Conservation (phyloP, 2,329 filamentous ascomycete genomes). For the Leptographium galeiforme region DNA sequence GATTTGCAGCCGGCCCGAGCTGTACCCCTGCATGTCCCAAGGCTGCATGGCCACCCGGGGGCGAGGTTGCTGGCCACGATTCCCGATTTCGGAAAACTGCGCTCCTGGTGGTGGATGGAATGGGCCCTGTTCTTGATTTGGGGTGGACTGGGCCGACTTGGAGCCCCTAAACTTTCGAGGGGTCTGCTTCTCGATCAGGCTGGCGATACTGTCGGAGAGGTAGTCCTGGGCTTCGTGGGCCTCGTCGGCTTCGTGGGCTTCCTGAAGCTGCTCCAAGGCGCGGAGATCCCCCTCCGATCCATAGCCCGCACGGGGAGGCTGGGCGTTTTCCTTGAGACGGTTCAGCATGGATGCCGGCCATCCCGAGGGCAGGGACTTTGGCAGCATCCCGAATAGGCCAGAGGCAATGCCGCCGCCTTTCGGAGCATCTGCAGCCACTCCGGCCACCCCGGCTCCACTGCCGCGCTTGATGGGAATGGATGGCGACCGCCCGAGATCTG, state of each 20-base stretch:
- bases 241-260: not conserved
- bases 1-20: slow-evolving; percentile 12
- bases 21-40: slow-evolving; percentile 15
- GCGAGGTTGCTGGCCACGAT: not conserved
- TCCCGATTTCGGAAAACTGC: too few species aligned
- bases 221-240: not conserved
- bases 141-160: slow-evolving; percentile 21
- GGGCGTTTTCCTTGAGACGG: slow-evolving; percentile 14
- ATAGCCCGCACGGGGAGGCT: not conserved
- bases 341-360: slow-evolving; percentile 21
- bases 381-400: slow-evolving; percentile 13
- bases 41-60: slow-evolving; percentile 10
- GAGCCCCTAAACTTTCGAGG: slow-evolving; percentile 15
- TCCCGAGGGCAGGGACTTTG: slow-evolving; percentile 16
- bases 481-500: too few species aligned
- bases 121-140: slow-evolving; percentile 13
- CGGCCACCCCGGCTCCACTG: slow-evolving; percentile 17
- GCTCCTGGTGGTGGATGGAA: slow-evolving; percentile 15
- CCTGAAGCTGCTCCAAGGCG: not conserved
- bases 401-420: slow-evolving; percentile 15
- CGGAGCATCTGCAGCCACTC: too few species aligned
- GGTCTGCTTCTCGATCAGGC: slow-evolving; percentile 6
- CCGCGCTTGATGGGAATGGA: slow-evolving; percentile 3
- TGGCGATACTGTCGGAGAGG: slow-evolving; percentile 2
- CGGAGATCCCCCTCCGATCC: not conserved